These are phyloP conservation scores for Zoysia japonica DNA, from an alignment of 176 grass and related monocot species.

Conservation along the genomic window DNA sequence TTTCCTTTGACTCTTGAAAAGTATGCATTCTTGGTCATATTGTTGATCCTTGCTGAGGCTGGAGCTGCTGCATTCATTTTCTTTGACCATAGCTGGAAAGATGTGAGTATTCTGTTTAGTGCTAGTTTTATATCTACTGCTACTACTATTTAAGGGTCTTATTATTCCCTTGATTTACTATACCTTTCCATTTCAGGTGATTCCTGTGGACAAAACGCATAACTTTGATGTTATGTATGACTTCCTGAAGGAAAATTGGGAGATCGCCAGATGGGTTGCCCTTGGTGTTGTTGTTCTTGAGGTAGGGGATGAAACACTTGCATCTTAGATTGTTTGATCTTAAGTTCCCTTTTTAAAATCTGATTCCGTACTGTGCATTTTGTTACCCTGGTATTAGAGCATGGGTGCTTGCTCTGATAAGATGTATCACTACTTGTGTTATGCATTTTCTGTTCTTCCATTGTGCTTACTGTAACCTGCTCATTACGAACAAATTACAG, in stretches of 20 bases:
- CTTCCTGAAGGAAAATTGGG: constrained; percentile 86
- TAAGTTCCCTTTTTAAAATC: neutral
- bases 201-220: constrained; percentile 84
- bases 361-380: neutral
- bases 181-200: too few relatives aligned
- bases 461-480: neutral
- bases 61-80: constrained; percentile 91
- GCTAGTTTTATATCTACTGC: constrained; percentile 7
- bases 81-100: constrained; percentile 96
- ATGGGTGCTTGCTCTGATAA: neutral
- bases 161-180: neutral
- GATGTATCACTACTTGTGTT: too few relatives aligned
- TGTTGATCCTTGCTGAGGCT: constrained; percentile 75
- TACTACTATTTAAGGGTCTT: neutral
- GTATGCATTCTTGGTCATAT: constrained; percentile 76
- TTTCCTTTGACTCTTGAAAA: constrained; percentile 71
- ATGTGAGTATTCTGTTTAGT: constrained; percentile 56
- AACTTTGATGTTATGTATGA: constrained; percentile 80
- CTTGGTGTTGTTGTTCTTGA: constrained; percentile 77
- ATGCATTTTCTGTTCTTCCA: constrained; percentile 9
- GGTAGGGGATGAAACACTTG: constrained; percentile 43
- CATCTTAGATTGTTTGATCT: neutral
- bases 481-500: neutral
- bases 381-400: neutral
- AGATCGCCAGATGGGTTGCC: constrained; percentile 91